Conservation (phyloP, 371 early-diverging fungal species). For the Choanephora cucurbitarum region DNA sequence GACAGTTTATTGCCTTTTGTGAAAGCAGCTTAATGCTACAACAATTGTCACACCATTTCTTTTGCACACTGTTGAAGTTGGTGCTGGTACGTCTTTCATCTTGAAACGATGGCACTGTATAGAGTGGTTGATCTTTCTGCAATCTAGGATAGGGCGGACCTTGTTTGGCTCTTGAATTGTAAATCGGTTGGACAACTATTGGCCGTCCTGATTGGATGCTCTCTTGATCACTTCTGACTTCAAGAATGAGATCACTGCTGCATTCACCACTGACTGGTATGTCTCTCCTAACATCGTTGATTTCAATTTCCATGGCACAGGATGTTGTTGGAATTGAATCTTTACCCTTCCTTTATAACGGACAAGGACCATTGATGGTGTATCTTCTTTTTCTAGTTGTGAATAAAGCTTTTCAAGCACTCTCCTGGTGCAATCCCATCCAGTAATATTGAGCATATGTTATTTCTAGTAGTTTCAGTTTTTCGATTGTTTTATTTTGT, state of each 20-base stretch:
- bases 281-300: too few species aligned
- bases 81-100: conserved; percentile 20
- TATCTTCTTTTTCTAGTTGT: background rate
- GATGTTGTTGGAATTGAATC: background rate
- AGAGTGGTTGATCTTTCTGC: conserved; percentile 10
- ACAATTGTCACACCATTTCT: too few species aligned
- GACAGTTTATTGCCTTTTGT: too few species aligned
- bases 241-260: conserved; percentile 7
- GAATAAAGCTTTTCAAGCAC: background rate
- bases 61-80: background rate
- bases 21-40: too few species aligned
- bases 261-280: background rate
- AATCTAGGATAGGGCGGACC: conserved; percentile 16
- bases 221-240: conserved; percentile 2
- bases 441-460: background rate
- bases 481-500: too few species aligned
- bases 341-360: background rate
- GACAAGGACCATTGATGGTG: conserved; percentile 7
- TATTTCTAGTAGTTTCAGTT: too few species aligned
- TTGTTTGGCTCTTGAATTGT: conserved; percentile 19
- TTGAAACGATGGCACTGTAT: conserved; percentile 21
- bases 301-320: background rate
- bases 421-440: conserved; percentile 13
- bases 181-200: conserved; percentile 16
- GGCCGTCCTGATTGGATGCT: conserved; percentile 1